phyloP scores from a whole-genome alignment of 78 protist genomes.

The Guillardia theta region DNA sequence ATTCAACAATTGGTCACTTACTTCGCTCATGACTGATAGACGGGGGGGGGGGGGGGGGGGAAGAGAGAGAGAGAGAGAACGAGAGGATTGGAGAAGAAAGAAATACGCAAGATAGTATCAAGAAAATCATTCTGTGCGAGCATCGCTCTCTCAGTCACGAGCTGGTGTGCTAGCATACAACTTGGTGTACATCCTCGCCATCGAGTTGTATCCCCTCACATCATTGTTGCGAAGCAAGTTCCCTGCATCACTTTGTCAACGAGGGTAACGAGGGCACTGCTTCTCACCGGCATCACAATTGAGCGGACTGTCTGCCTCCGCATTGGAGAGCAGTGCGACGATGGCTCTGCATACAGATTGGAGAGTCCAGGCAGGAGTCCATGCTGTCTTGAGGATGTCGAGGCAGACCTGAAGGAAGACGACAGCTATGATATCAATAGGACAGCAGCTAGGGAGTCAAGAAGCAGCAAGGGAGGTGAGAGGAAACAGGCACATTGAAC shows the following conservation, averaged over 20 bases:
- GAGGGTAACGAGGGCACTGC: background rate
- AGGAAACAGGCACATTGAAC: no score
- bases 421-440: no score
- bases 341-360: conserved; percentile 83
- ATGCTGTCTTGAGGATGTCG: conserved; percentile 80
- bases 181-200: conserved; percentile 76
- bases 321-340: conserved; percentile 60
- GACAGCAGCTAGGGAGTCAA: no score
- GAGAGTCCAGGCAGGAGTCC: conserved; percentile 84
- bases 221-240: conserved; percentile 80
- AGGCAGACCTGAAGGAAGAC: conserved; percentile 73
- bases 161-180: conserved; percentile 44
- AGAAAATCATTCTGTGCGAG: no score
- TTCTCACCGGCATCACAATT: conserved; percentile 76
- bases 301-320: conserved; percentile 68
- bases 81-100: no score
- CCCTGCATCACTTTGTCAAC: conserved; percentile 45
- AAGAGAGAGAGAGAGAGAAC: no score
- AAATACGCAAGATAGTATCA: no score
- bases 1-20: no score
- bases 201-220: conserved; percentile 66
- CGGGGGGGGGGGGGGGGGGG: no score
- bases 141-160: no score
- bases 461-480: no score
- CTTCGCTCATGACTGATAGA: no score